Base-by-base conservation (phyloP, 2,329 filamentous ascomycete species). In the Verticillium alfalfae region DNA sequence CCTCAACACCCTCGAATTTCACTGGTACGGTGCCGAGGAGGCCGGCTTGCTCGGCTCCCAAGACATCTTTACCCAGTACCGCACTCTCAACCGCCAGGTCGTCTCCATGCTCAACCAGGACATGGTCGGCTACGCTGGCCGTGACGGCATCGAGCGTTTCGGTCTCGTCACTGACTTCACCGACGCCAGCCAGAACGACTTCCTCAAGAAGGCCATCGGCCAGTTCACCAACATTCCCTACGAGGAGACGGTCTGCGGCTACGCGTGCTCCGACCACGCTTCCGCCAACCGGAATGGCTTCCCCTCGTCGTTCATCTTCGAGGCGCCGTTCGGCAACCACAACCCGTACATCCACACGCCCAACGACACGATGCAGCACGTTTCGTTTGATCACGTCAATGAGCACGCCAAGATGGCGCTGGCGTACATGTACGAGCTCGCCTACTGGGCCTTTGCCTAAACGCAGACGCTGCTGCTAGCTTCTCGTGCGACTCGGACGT, bases 21-120 rank as follows among this genome's bases (percentile, higher is more conserved):
- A 94, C 72, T 95, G 90, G 90, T 94, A 93, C 74, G 88, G 87
- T 3, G 91, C 90, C 1, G 91, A 95, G 69, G 91, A 95, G 71
- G 90, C 88, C 9, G 91, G 91, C 15, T 79, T 95, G 52, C 83
- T 94, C 1, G 91, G 91, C 56, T 90, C 87, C 62, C 89, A 91
- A 36, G 76, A 73, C 37, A 74, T 80, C 60, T 79, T 78, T 65
- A 68, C 73, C 31, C 65, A 70, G 52, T 80, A 80, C 63, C 65
- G 70, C 54, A 66, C 67, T 0, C 64, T 67, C 3, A 69, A 70
- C 3, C 68, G 68, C 1, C 70, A 75, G 26, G 73, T 80, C 62
- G 73, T 72, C 61, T 75, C 76, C 12, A 78, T 79, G 72, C 72
- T 80, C 1, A 75, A 79, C 67, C 76, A 78, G 61, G 78, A 79